Percentiles rank a stretch among this genome's conserved stretches.
Evolutionary conservation across 441 rosid species (phyloP).

Genomic region (Croton laevigatus): DNA sequence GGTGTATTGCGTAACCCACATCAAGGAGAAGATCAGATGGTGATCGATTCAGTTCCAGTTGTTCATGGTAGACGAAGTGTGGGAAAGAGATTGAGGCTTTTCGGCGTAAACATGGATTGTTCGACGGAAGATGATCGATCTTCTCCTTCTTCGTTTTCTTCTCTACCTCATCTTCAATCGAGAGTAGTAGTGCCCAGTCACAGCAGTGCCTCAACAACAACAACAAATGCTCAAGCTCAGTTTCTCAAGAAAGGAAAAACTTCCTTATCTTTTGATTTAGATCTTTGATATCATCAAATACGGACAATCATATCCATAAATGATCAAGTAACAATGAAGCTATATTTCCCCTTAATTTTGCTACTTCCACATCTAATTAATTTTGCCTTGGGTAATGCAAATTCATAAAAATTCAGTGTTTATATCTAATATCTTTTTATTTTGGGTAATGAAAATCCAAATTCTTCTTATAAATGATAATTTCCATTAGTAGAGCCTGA

Average conservation of each 20-base stretch:
- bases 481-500: constrained; percentile 27
- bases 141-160: constrained; percentile 25
- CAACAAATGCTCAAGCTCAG: constrained; percentile 31
- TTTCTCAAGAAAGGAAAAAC: constrained; percentile 71
- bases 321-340: constrained; percentile 15
- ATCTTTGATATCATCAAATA: constrained; percentile 36
- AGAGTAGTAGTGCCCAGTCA: constrained; percentile 5
- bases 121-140: constrained; percentile 36
- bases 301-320: neutral
- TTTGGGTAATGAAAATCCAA: constrained; percentile 2
- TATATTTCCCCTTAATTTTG: constrained; percentile 16
- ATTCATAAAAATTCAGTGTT: constrained; percentile 16
- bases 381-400: constrained; percentile 17
- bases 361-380: constrained; percentile 28
- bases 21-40: constrained; percentile 32
- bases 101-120: constrained; percentile 73
- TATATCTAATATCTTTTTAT: neutral
- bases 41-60: constrained; percentile 59
- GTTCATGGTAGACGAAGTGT: constrained; percentile 51
- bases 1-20: constrained; percentile 16
- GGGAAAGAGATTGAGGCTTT: constrained; percentile 57
- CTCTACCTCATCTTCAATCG: constrained; percentile 24
- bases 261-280: constrained; percentile 63
- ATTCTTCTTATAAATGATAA: constrained; percentile 20
- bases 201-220: constrained; percentile 11